A percentile compares a stretch with the other conserved stretches of the same genome.
These are phyloP conservation scores for Iberis pinnata DNA, from an alignment of 345 rosid species.

Conservation along the genomic window DNA sequence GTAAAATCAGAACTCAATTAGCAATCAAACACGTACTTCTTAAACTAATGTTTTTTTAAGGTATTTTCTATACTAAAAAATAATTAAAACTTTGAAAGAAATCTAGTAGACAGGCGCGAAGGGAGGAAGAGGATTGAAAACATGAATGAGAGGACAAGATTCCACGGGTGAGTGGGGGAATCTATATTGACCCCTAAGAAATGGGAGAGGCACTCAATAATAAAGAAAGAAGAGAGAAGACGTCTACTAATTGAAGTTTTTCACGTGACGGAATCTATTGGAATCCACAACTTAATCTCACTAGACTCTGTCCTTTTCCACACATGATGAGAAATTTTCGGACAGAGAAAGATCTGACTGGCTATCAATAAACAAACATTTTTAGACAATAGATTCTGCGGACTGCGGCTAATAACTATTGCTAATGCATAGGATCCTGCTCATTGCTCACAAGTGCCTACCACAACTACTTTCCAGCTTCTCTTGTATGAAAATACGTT, in stretches of 20 bases:
- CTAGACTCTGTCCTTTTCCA: constrained; percentile 23
- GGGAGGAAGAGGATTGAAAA: no score
- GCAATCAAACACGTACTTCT: no score
- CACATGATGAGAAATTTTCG: constrained; percentile 20
- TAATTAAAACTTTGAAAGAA: no score
- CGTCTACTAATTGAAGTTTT: constrained; percentile 18
- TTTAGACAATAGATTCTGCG: constrained; percentile 5
- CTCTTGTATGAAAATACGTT: background rate
- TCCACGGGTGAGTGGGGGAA: constrained; percentile 5
- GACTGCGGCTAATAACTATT: constrained; percentile 9
- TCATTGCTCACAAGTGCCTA: constrained; percentile 5
- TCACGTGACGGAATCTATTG: constrained; percentile 32
- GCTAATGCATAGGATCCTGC: constrained; percentile 19
- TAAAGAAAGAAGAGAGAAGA: constrained; percentile 5
- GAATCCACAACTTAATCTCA: constrained; percentile 25
- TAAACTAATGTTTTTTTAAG: no score
- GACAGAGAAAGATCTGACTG: constrained; percentile 9
- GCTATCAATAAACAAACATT: constrained; percentile 5
- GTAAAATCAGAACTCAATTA: no score
- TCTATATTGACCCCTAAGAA: constrained; percentile 20
- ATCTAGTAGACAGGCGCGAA: no score
- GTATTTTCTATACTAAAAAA: no score
- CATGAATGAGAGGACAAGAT: no score
- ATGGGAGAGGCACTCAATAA: constrained; percentile 26
- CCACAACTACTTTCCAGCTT: constrained; percentile 1